Base-by-base conservation (phyloP, 148 eudicot genomes). In the Pouteria glomerata region DNA sequence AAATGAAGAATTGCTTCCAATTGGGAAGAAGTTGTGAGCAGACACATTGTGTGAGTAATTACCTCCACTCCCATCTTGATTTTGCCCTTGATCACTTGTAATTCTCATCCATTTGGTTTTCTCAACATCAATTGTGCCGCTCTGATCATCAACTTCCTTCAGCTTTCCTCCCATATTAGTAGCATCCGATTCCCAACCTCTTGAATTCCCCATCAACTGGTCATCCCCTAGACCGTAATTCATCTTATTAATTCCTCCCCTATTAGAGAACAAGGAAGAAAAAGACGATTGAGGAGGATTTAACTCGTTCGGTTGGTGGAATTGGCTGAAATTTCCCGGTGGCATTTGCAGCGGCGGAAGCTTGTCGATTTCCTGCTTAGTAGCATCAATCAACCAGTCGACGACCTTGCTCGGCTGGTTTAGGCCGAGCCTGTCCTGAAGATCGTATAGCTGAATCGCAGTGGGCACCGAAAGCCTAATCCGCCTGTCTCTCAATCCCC, bases 351-450 rank as follows among this genome's bases (percentile, higher is more conserved):
- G 87, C 0, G 96, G 96, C 26, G 96, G 96, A 63, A 90, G 96
- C 41, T 88, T 79, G 60, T 90, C 91, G 14, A 90, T 88, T 15
- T 90, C 96, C 59, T 79, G n/a, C 73, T 88, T 90, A 0, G 93
- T 85, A 13, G 73, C 84, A 52, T 90, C 96, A 24, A 90, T 71
- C 61, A 90, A 76, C 96, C 96, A 90, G 73, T 90, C 96, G 33
- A 90, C 84, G 11, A 90, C 96, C 69, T 88, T 90, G 77, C 96
- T 90, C 0, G 96, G 96, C 76, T 90, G 96, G 74, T 68, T 82
- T 11, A 90, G 76, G 0, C 90, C 89, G 12, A 90, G 89, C 70
- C 88, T 77, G 4, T 90, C 96, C 75, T 90, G 96, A 41, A 90
- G 85, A 62, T 90, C 91, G 79, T 90, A 90, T 24, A 90, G 74